Base-by-base conservation (phyloP, 2,329 filamentous ascomycete genomes). In the Xylariaceae sp. region DNA sequence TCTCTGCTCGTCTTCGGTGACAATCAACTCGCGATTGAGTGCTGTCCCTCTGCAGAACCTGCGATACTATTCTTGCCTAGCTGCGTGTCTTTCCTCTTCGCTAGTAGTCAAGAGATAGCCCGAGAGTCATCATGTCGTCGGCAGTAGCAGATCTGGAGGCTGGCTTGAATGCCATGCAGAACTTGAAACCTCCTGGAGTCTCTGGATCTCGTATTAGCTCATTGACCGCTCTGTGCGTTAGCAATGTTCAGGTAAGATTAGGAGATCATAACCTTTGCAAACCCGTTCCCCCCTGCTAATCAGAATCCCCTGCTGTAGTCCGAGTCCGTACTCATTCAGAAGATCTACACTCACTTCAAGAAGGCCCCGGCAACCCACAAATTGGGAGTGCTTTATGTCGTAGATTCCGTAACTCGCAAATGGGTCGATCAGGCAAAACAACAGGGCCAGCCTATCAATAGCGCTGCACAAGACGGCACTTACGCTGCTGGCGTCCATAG, bases 321-420 rank as follows among this genome's bases (percentile, higher is more conserved):
- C 75, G 93, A 97, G 78, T 94, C 91, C 49, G 86, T 92, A 66
- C 86, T 99, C 70, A 91, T 97, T 67, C 92, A 96, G 74, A 97
- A 96, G 74, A 88, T 99, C 69, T 96, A 90, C 77, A 95, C 92
- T 63, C 92, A 97, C 70, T 95, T 97, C 82, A 96, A 95, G 76
- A 96, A 94, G 76, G 88, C 92, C 64, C 91, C 91, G 56, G 86
- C 86, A 72, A 96, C 92, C 72, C 93, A 99, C 84, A 99, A 99
- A 78, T 84, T 99, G 75, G 94, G 94, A 77, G 92, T 97, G 71
- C 87, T 99, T 78, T 99, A 99, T 87, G 92, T 97, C 78, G 91
- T 99, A 92, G 94, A 99, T 83, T 96, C 93, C 81, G 92, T 99
- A 84, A 93, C 92, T 74, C 91, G 94, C 77, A 93, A 95, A 80